Evolutionary conservation across 768 basidiomycete species (phyloP).

Genomic region (Leucocoprinus birnbaumii): DNA sequence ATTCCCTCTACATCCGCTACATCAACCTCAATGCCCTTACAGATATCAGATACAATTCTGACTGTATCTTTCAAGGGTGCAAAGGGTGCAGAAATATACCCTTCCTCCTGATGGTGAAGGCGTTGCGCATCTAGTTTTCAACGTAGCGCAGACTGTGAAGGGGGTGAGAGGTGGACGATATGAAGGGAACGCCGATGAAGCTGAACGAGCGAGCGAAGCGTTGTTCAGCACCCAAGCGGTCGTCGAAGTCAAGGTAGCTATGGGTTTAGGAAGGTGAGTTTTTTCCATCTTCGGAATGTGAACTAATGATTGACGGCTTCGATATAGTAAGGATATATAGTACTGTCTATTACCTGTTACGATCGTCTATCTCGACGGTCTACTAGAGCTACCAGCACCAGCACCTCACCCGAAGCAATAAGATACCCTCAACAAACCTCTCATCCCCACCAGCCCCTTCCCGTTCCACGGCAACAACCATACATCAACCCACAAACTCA

Average conservation of each 20-base stretch:
- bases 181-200: conserved; percentile 39
- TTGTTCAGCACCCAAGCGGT: conserved; percentile 70
- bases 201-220: conserved; percentile 37
- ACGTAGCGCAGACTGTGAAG: conserved; percentile 66
- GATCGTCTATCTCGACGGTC: conserved; percentile 60
- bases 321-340: conserved; percentile 65
- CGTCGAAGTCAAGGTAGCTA: conserved; percentile 51
- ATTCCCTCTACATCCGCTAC: conserved; percentile 36
- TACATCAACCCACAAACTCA: conserved; percentile 32
- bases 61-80: conserved; percentile 70
- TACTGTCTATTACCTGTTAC: conserved; percentile 61
- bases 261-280: conserved; percentile 58
- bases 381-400: conserved; percentile 36
- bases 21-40: conserved; percentile 40
- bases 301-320: too few species aligned
- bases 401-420: conserved; percentile 1
- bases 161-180: conserved; percentile 63
- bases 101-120: conserved; percentile 75
- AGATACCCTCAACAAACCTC: conserved; percentile 3
- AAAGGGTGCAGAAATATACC: conserved; percentile 75
- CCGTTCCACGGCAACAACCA: conserved; percentile 12
- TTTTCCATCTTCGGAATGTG: too few species aligned
- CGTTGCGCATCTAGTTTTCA: conserved; percentile 75
- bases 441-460: background rate
- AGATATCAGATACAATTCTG: conserved; percentile 65